Conservation (phyloP, 108 stramenopile species). For the Skeletonema grethae region DNA sequence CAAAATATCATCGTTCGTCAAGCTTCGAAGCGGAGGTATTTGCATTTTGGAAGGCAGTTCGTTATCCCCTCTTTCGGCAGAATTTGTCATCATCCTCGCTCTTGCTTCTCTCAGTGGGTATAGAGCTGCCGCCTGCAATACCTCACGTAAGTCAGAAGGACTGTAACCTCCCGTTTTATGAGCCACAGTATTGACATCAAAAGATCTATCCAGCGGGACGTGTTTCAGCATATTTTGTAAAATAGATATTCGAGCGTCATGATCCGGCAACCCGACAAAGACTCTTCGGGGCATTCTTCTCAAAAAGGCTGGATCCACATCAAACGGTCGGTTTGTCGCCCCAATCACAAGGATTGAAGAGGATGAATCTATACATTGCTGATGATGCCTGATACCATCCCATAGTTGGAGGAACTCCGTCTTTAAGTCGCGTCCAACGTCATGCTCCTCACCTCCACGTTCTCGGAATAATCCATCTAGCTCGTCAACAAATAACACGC, state of each 20-base stretch:
- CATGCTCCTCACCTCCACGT: constrained; percentile 74
- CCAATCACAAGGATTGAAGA: constrained; percentile 63
- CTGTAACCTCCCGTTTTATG: constrained; percentile 62
- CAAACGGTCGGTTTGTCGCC: constrained; percentile 95
- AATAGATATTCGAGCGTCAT: constrained; percentile 65
- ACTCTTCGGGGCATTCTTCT: constrained; percentile 83
- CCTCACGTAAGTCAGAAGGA: constrained; percentile 70
- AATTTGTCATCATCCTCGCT: constrained; percentile 21
- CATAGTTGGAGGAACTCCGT: constrained; percentile 96
- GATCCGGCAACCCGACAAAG: constrained; percentile 86
- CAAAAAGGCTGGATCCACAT: constrained; percentile 91
- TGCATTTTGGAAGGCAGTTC: constrained; percentile 12
- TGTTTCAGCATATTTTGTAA: constrained; percentile 50
- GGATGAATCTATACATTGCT: constrained; percentile 23
- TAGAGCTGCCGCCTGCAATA: constrained; percentile 63
- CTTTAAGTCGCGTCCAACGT: constrained; percentile 91
- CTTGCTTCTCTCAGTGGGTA: constrained; percentile 61
- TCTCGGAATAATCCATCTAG: constrained; percentile 89
- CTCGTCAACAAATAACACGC: constrained; percentile 68
- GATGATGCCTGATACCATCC: constrained; percentile 74
- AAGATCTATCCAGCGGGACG: constrained; percentile 39
- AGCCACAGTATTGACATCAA: constrained; percentile 48
- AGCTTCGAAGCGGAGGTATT: constrained; percentile 37
- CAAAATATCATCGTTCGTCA: constrained; percentile 58
- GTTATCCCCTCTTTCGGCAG: not conserved